Evolutionary conservation across 208 protist species (phyloP).

Genomic region (Tritrichomonas foetus): DNA sequence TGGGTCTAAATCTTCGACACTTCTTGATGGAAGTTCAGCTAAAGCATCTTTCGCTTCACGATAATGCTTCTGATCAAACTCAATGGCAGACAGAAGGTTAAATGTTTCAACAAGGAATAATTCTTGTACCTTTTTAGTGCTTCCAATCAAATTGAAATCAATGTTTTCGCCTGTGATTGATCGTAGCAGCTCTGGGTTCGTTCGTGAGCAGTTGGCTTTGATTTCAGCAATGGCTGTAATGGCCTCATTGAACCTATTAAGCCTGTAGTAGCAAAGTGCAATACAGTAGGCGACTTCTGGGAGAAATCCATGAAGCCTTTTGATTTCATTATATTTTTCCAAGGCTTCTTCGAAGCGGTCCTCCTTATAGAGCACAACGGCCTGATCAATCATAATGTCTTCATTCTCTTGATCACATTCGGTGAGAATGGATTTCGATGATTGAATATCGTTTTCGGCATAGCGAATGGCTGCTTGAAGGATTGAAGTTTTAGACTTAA

Average conservation of each 20-base stretch:
- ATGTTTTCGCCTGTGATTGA: background rate
- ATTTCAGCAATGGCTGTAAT: background rate
- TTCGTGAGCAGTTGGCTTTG: background rate
- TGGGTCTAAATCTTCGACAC: conserved; percentile 74
- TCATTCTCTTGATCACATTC: background rate
- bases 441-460: conserved; percentile 37
- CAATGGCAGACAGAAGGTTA: background rate
- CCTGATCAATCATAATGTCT: background rate
- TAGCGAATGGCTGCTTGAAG: conserved; percentile 25
- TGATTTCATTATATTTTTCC: background rate
- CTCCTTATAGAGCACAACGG: background rate
- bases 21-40: background rate
- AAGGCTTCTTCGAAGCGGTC: conserved; percentile 22
- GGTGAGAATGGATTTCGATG: background rate
- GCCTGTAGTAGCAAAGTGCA: conserved; percentile 5
- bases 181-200: background rate
- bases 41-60: background rate
- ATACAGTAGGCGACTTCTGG: conserved; percentile 24
- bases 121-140: background rate
- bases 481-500: background rate
- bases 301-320: background rate
- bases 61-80: background rate
- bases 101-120: background rate
- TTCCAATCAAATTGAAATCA: background rate
- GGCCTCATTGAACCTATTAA: background rate